Percentiles rank a stretch among this genome's conserved stretches.
Conservation (phyloP, 2,329 filamentous ascomycete species). For the Exophiala spinifera region DNA sequence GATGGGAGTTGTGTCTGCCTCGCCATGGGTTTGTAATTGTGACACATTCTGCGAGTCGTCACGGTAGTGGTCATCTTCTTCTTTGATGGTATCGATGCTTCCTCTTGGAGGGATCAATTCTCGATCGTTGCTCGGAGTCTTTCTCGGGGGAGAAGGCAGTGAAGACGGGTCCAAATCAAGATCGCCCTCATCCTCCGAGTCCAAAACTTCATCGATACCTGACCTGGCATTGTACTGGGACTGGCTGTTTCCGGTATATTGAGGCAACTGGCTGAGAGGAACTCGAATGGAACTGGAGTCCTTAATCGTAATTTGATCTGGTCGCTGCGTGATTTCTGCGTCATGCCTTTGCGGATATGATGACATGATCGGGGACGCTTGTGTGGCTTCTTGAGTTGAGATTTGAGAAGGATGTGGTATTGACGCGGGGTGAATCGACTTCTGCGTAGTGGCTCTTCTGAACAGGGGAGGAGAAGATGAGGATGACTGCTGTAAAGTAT, state of each 20-base stretch:
- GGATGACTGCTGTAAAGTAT: slow-evolving; percentile 9
- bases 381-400: slow-evolving; percentile 29
- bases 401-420: slow-evolving; percentile 30
- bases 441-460: slow-evolving; percentile 16
- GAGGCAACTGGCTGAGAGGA: slow-evolving; percentile 23
- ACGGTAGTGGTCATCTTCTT: background rate
- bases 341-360: slow-evolving; percentile 13
- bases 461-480: slow-evolving; percentile 17
- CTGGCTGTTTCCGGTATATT: slow-evolving; percentile 10
- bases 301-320: slow-evolving; percentile 26
- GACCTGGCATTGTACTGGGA: slow-evolving; percentile 10
- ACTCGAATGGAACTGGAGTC: slow-evolving; percentile 26
- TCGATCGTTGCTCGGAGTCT: background rate
- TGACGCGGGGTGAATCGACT: slow-evolving; percentile 24
- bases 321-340: background rate
- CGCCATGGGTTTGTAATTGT: background rate
- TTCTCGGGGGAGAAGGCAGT: background rate
- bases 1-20: background rate
- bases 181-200: slow-evolving; percentile 21
- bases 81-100: background rate
- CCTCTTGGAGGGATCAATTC: background rate
- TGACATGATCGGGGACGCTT: slow-evolving; percentile 19
- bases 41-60: background rate
- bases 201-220: slow-evolving; percentile 7
- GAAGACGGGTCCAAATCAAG: slow-evolving; percentile 21